These are phyloP conservation scores for Dioscorea cayenensis DNA, from an alignment of 116 monocot genomes.

Conservation along the genomic window DNA sequence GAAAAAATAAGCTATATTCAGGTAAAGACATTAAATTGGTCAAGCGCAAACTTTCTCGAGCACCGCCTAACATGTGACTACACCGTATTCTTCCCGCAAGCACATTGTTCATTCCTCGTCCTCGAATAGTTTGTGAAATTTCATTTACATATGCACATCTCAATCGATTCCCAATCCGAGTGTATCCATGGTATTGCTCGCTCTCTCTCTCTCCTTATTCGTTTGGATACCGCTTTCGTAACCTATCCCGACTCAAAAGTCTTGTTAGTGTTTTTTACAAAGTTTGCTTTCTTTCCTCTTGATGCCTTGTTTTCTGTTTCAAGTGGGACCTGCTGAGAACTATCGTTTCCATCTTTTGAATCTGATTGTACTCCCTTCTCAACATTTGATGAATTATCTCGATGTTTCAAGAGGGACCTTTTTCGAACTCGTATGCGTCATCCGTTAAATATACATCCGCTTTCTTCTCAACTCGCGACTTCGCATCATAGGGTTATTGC, in stretches of 20 bases:
- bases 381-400: neutral
- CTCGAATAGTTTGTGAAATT: conserved; percentile 60
- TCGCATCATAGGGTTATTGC: neutral
- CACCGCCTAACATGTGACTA: conserved; percentile 8
- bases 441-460: neutral
- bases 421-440: neutral
- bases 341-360: conserved; percentile 1
- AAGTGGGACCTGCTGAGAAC: conserved; percentile 7
- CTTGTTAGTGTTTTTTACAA: neutral
- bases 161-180: conserved; percentile 79
- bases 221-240: conserved; percentile 21
- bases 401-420: conserved; percentile 10
- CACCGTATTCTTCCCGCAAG: conserved; percentile 83
- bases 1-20: too few relatives aligned
- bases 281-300: conserved; percentile 17
- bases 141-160: conserved; percentile 42
- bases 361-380: neutral
- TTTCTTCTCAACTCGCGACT: neutral
- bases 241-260: conserved; percentile 45
- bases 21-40: neutral
- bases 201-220: conserved; percentile 33
- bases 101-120: conserved; percentile 82
- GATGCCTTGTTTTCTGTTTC: conserved; percentile 3
- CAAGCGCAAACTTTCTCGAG: conserved; percentile 1
- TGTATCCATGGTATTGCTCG: conserved; percentile 48